phyloP scores from a whole-genome alignment of 352 stramenopile genomes.

The Phytopythium aichiense region DNA sequence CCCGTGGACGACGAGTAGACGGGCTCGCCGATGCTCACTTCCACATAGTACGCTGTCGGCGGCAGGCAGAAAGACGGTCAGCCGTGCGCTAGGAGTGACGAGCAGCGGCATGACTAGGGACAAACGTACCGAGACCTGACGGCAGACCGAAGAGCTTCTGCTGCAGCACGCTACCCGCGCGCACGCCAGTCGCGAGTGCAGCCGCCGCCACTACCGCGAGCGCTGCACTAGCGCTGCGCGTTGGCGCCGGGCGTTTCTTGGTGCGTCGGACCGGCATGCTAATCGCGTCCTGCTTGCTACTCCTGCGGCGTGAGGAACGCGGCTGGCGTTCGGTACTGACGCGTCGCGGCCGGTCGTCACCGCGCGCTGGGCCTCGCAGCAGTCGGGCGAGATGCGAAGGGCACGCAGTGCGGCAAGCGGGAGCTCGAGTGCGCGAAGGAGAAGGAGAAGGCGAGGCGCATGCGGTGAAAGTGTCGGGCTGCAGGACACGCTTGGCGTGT shows the following conservation, averaged over 20 bases:
- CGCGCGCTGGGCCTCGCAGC: no score
- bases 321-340: not conserved
- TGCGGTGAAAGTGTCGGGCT: not conserved
- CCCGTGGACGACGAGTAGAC: constrained; percentile 30
- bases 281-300: no score
- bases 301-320: no score
- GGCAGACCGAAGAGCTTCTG: constrained; percentile 71
- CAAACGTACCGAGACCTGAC: constrained; percentile 44
- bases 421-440: not conserved
- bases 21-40: constrained; percentile 41
- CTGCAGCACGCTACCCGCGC: constrained; percentile 34
- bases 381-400: not conserved
- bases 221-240: not conserved
- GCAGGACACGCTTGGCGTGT: not conserved
- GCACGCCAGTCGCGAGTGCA: not conserved
- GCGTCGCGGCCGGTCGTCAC: not conserved
- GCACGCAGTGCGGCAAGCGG: not conserved
- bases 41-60: constrained; percentile 42
- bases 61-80: not conserved
- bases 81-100: not conserved
- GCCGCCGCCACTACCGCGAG: not conserved
- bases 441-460: not conserved
- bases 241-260: constrained; percentile 7
- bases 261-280: not conserved
- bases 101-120: no score